Evolutionary conservation across 805 yeast genomes (phyloP).

Genomic region (Metschnikowia bowlesiae): DNA sequence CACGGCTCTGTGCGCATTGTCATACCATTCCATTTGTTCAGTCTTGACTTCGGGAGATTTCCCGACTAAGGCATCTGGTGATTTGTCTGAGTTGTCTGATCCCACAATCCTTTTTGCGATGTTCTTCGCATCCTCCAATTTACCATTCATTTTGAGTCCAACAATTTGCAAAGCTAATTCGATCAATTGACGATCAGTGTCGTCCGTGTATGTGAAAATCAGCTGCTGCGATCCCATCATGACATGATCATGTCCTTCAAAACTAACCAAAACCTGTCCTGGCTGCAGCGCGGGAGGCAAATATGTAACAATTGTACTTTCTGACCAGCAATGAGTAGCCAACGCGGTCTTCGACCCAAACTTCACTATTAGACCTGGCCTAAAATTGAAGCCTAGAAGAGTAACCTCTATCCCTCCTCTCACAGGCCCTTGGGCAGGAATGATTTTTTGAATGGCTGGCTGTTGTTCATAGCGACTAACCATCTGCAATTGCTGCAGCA

Average conservation of each 20-base stretch:
- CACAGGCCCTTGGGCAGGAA: constrained; percentile 93
- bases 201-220: constrained; percentile 88
- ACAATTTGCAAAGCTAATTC: constrained; percentile 95
- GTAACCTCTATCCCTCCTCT: constrained; percentile 97
- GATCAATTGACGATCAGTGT: constrained; percentile 89
- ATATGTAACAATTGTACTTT: constrained; percentile 86
- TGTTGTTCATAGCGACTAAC: constrained; percentile 11
- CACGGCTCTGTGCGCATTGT: constrained; percentile 49
- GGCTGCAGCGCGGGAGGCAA: constrained; percentile 87
- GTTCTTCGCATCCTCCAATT: constrained; percentile 88
- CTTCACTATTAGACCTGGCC: constrained; percentile 74
- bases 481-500: constrained; percentile 16
- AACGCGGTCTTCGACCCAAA: constrained; percentile 79
- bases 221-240: constrained; percentile 42
- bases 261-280: constrained; percentile 90
- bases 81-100: constrained; percentile 31
- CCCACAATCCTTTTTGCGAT: constrained; percentile 91
- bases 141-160: constrained; percentile 95
- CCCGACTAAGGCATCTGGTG: constrained; percentile 1
- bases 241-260: constrained; percentile 47
- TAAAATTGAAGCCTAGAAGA: constrained; percentile 79
- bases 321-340: constrained; percentile 95
- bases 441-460: constrained; percentile 65
- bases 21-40: constrained; percentile 44
- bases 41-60: constrained; percentile 14